These are phyloP conservation scores for Phytophthora citricola DNA, from an alignment of 352 stramenopile genomes.

Conservation along the genomic window DNA sequence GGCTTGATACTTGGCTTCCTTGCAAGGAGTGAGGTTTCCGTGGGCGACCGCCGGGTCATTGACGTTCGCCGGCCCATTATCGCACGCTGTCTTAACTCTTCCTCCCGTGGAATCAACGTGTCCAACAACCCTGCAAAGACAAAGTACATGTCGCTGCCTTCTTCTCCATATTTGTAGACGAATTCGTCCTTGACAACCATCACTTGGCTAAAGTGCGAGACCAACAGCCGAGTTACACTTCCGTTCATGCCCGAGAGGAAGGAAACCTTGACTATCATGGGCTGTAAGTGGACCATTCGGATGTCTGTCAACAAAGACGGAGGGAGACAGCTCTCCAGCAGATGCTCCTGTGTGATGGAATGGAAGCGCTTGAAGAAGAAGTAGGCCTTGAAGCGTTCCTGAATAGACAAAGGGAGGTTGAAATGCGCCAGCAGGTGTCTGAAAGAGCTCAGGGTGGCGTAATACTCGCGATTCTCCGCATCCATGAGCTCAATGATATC, in stretches of 20 bases:
- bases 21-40: slow-evolving; percentile 27
- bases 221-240: slow-evolving; percentile 69
- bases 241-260: slow-evolving; percentile 67
- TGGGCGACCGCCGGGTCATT: neutral
- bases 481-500: slow-evolving; percentile 79
- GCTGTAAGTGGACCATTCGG: slow-evolving; percentile 66
- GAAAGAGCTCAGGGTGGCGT: slow-evolving; percentile 57
- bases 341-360: slow-evolving; percentile 75
- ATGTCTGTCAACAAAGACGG: slow-evolving; percentile 76
- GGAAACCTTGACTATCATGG: slow-evolving; percentile 74
- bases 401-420: slow-evolving; percentile 43
- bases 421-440: slow-evolving; percentile 67
- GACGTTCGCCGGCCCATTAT: slow-evolving; percentile 7
- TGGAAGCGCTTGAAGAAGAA: slow-evolving; percentile 81
- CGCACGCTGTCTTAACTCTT: slow-evolving; percentile 19
- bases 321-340: slow-evolving; percentile 66
- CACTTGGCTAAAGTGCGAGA: slow-evolving; percentile 69
- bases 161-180: slow-evolving; percentile 66
- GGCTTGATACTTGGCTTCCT: slow-evolving; percentile 28
- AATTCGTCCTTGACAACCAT: slow-evolving; percentile 69
- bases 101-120: slow-evolving; percentile 50
- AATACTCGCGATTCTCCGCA: slow-evolving; percentile 72
- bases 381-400: slow-evolving; percentile 59
- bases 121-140: slow-evolving; percentile 71
- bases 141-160: slow-evolving; percentile 81